Percentiles rank a stretch among this genome's conserved stretches.
These are phyloP conservation scores for Hypoxylon rubiginosum DNA, from an alignment of 2,329 filamentous ascomycete genomes.

Conservation along the genomic window DNA sequence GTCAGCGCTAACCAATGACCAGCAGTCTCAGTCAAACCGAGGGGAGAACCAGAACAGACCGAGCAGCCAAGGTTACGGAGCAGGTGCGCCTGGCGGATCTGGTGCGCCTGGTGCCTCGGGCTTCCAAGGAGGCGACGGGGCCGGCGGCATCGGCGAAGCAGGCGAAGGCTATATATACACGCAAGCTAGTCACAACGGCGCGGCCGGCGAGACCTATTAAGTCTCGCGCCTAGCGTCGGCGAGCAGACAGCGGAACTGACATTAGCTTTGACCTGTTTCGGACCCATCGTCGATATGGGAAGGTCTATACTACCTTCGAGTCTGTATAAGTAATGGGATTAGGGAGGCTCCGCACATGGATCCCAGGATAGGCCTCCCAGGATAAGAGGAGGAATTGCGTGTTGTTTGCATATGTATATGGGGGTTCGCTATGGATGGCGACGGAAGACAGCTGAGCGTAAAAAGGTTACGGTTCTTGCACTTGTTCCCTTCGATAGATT, in stretches of 20 bases:
- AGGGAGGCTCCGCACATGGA: slow-evolving; percentile 29
- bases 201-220: slow-evolving; percentile 68
- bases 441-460: slow-evolving; percentile 42
- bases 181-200: slow-evolving; percentile 70
- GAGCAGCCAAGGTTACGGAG: slow-evolving; percentile 66
- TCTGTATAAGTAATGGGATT: slow-evolving; percentile 54
- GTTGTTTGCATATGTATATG: slow-evolving; percentile 49
- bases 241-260: slow-evolving; percentile 17
- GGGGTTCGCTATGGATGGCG: slow-evolving; percentile 39
- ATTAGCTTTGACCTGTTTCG: slow-evolving; percentile 19
- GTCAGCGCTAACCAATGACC: slow-evolving; percentile 54
- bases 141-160: slow-evolving; percentile 60
- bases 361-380: slow-evolving; percentile 38
- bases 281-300: slow-evolving; percentile 35
- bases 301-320: slow-evolving; percentile 46
- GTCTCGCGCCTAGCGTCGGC: slow-evolving; percentile 37
- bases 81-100: slow-evolving; percentile 56
- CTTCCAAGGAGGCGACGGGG: slow-evolving; percentile 61
- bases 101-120: slow-evolving; percentile 58
- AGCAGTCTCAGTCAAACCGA: slow-evolving; percentile 84
- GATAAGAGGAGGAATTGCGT: slow-evolving; percentile 35
- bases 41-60: slow-evolving; percentile 67
- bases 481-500: slow-evolving; percentile 50
- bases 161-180: slow-evolving; percentile 66
- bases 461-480: slow-evolving; percentile 44